Evolutionary conservation across 2,329 filamentous ascomycete species (phyloP), one percentile per base, ranked within the genome.

Genomic region (Trichophyton equinum): DNA sequence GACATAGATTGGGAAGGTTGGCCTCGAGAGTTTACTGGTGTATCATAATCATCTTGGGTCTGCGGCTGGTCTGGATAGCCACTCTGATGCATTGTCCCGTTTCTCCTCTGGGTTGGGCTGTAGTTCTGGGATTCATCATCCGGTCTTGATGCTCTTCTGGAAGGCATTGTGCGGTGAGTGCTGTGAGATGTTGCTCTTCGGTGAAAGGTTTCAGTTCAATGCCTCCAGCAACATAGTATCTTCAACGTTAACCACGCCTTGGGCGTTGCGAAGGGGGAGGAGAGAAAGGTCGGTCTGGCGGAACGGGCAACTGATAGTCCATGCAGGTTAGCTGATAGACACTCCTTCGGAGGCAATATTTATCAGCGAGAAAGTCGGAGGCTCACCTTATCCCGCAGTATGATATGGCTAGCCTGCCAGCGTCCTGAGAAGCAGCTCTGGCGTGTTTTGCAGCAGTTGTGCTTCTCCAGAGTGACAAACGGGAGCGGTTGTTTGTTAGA

Each of bases 1-100:
- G 70, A 71, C 27, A n/a, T 66, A 64, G 9, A 62, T 55, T 72
- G 71, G 46, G 73, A 75, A 7, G 80, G 78, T 38, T 79, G 75
- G 63, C 75, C 79, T 70, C 83, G 85, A 68, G 81, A 83, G 40
- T 79, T 67, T 3, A 85, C 83, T 44, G 82, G 82, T 33, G 76
- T 79, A 67, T 78, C 79, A 60, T 85, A 82, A 30, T 79, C 81
- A 65, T 88, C 85, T 64, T 85, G 82, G 38, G 81, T 83, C 57
- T 77, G 75, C 18, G 82, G 79, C 9, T 74, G 77, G 18, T 27
- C 47, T 38, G 61, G 46, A 13, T 61, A 58, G n/a, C 42, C 53
- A 42, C 58, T 57, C 11, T 47, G 25, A 49, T 59, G 56, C 22
- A 58, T 58, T 9, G 20, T 40, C 22, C 30, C 51, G 27, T 55